phyloP scores from a whole-genome alignment of 2,329 filamentous ascomycete species.

The Kalaharituber pfeilii region DNA sequence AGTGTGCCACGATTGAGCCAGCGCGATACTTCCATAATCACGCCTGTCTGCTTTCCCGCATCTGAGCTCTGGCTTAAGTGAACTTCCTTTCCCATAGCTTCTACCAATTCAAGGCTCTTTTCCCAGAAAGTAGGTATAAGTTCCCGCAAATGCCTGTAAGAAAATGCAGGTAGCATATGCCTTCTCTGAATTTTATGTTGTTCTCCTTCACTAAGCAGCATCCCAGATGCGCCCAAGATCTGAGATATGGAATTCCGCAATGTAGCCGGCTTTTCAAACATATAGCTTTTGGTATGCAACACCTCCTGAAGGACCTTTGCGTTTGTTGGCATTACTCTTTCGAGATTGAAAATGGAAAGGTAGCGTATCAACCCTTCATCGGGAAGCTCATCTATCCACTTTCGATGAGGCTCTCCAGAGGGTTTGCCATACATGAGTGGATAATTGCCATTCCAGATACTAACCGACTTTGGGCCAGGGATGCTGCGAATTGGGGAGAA shows the following conservation, averaged over 20 bases:
- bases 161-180: slow-evolving; percentile 63
- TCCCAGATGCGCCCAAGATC: slow-evolving; percentile 51
- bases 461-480: slow-evolving; percentile 28
- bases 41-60: slow-evolving; percentile 25
- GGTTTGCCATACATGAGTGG: slow-evolving; percentile 1
- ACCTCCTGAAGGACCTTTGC: slow-evolving; percentile 53
- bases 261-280: slow-evolving; percentile 45
- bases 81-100: slow-evolving; percentile 41
- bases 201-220: slow-evolving; percentile 68
- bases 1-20: slow-evolving; percentile 54
- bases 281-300: slow-evolving; percentile 49
- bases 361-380: slow-evolving; percentile 55
- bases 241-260: slow-evolving; percentile 41
- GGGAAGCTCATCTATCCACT: slow-evolving; percentile 41
- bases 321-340: slow-evolving; percentile 43
- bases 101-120: slow-evolving; percentile 52
- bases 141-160: slow-evolving; percentile 59
- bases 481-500: slow-evolving; percentile 32
- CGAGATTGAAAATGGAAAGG: slow-evolving; percentile 42
- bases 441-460: slow-evolving; percentile 11
- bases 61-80: slow-evolving; percentile 26
- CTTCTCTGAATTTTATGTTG: slow-evolving; percentile 71
- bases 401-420: slow-evolving; percentile 16
- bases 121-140: slow-evolving; percentile 71
- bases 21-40: slow-evolving; percentile 38